Base-by-base conservation (phyloP, 1,284 basidiomycete species). In the Ceratobasidium sp. region DNA sequence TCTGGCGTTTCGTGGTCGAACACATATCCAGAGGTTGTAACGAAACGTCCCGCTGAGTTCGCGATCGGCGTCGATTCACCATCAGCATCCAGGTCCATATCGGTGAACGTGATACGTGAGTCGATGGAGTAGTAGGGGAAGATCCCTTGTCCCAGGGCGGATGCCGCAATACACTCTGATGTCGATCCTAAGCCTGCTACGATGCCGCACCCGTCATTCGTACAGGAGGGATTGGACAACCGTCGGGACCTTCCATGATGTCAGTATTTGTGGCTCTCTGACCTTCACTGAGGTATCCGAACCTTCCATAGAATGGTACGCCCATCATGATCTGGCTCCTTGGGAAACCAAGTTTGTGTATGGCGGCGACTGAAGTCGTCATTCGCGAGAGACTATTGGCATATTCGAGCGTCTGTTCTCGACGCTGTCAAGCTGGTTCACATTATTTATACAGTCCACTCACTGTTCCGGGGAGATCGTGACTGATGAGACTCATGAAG, bases 241-340 rank as follows among this genome's bases (percentile, higher is more conserved):
- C 34, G 25, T 34, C 64, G 50, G 15, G 64, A 67, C 29, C 64
- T 67, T 25, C n/a, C n/a, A n/a, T n/a, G n/a, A n/a, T n/a, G n/a
- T n/a, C n/a, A n/a, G n/a, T n/a, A n/a, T n/a, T n/a, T n/a, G n/a
- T n/a, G n/a, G n/a, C n/a, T n/a, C n/a, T n/a, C n/a, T n/a, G n/a
- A n/a, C n/a, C n/a, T n/a, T n/a, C n/a, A n/a, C 38, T 52, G 5
- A 38, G n/a, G 2, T 54, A 34, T 13, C 32, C 43, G 2, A 13
- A 69, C 50, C 69, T 53, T 34, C 56, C 69, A 32, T 69, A 69
- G 31, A 69, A 69, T 13, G 69, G 69, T 20, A 69, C 53, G 13
- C 69, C 69, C 69, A 69, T 69, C 56, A 64, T 53, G 8, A 69
- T 49, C n/a, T 62, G 57, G 1, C 40, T 45, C 12, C 57, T 38